A percentile compares a stretch with the other conserved stretches of the same genome.
Conservation (phyloP, 192 early-diverging fungal species). For the Coemansia sp. region DNA sequence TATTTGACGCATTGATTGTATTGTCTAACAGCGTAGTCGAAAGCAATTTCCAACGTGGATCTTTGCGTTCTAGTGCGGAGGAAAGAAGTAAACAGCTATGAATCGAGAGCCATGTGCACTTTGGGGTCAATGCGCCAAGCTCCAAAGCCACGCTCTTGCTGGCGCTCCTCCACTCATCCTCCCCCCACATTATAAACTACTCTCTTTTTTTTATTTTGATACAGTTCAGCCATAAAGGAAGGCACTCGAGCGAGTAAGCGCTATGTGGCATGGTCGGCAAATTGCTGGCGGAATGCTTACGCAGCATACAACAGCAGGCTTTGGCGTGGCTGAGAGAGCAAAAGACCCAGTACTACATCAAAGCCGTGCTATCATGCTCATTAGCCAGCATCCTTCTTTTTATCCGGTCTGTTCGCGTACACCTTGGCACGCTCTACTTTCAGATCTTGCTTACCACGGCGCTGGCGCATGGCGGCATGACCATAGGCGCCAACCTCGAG, state of each 20-base stretch:
- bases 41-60: not conserved
- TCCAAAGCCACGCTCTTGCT: not conserved
- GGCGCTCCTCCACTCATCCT: not conserved
- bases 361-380: slow-evolving; percentile 29
- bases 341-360: slow-evolving; percentile 32
- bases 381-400: slow-evolving; percentile 33
- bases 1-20: too few species aligned
- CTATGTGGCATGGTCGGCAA: slow-evolving; percentile 1
- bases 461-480: slow-evolving; percentile 41
- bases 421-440: slow-evolving; percentile 31
- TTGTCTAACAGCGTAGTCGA: not conserved
- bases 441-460: slow-evolving; percentile 30
- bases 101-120: not conserved
- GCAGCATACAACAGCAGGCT: not conserved
- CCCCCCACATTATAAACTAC: not conserved
- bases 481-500: slow-evolving; percentile 43
- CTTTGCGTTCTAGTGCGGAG: not conserved
- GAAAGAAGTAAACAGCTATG: not conserved
- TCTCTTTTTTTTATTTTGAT: not conserved
- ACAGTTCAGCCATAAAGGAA: not conserved
- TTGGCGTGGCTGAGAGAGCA: slow-evolving; percentile 20
- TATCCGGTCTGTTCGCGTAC: slow-evolving; percentile 14
- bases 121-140: too few species aligned
- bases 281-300: not conserved
- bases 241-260: not conserved